Base-by-base conservation (phyloP, 2,329 filamentous ascomycete genomes). In the Arthrobotrys sphaeroides region DNA sequence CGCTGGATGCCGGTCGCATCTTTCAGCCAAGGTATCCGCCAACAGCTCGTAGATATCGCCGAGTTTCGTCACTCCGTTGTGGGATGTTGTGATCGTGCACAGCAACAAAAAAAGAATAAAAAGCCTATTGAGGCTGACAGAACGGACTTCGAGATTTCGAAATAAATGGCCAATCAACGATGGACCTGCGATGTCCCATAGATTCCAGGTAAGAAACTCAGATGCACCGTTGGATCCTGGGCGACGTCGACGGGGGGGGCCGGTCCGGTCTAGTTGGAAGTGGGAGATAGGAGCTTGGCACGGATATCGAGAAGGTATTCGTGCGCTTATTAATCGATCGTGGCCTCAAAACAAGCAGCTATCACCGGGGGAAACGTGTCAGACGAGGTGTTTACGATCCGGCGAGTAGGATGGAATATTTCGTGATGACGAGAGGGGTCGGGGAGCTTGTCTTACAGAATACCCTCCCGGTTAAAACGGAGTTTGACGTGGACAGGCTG, bases 1-100 rank as follows among this genome's bases (percentile, higher is more conserved):
- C 78, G 36, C 70, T 62, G 20, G 70, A 68, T 62, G 70, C 70
- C 6, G 70, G 57, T 64, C 70, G 70, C 70, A 74, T 74, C 70
- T 33, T 68, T 33, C 33, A 31, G 16, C 18, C 43, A 16, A 22
- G 5, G 3, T 53, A 20, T 18, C 16, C 26, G 47, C 24, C 33
- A 40, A 64, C 12, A 33, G 38, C 38, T 66, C 42, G 24, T 22
- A 12, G 42, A 13, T 20, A 7, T 59, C n/a, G n/a, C n/a, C 26
- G 28, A 28, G 12, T 26, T 31, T 13, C 47, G n/a, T n/a, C n/a
- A n/a, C n/a, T n/a, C n/a, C n/a, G n/a, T n/a, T n/a, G n/a, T n/a
- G n/a, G n/a, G n/a, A n/a, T n/a, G n/a, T n/a, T n/a, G 10, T 26
- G 18, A 20, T 2, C 24, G n/a, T 9, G 7, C 13, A 57, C 3